Evolutionary conservation across 2,329 filamentous ascomycete species (phyloP), one percentile per base, ranked within the genome.

Genomic region (Pseudogymnoascus sp.): DNA sequence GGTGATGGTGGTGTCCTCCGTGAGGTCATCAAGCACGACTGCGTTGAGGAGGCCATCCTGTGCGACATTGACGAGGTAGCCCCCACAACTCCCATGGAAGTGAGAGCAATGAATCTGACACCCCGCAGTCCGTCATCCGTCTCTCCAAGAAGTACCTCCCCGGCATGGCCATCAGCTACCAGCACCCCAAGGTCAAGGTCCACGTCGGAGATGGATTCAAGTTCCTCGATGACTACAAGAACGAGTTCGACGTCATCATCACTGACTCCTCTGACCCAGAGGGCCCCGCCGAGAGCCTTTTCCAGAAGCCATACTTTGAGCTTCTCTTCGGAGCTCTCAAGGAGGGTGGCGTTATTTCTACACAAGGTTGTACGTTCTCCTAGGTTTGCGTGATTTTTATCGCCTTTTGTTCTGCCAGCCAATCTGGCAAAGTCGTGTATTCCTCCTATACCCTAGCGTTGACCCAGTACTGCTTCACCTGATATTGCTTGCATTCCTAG

Each of bases 361-460:
- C 94, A 75, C 94, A 99, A 97, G 94, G 94, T 99, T 96, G 91
- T 96, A 92, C 85, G 91, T 90, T 82, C 86, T 87, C 86, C 84
- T 85, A 81, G 83, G 67, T 70, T 62, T 60, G 65, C 65, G 65
- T 66, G 63, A 62, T 61, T 67, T 65, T 64, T 18, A 30, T 58
- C 57, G 36, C 22, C 16, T 33, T 12, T n/a, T 54, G 18, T 18
- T 18, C 33, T 54, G 47, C 43, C 25, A 50, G 25, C 25, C 25
- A 33, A 18, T 50, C 12, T 50, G 43, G 43, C 28, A n/a, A 33
- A 25, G 18, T 54, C 28, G 28, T 54, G 47, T 54, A 18, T 54
- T 54, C 47, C 18, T 30, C 18, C 18, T 18, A 30, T 33, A 33
- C 28, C 28, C 25, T 18, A 9, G 5, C 47, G 25, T 20, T n/a